A percentile compares a stretch with the other conserved stretches of the same genome.
Evolutionary conservation across 2,329 filamentous ascomycete genomes (phyloP).

Genomic region (Aspergillus puulaauensis): DNA sequence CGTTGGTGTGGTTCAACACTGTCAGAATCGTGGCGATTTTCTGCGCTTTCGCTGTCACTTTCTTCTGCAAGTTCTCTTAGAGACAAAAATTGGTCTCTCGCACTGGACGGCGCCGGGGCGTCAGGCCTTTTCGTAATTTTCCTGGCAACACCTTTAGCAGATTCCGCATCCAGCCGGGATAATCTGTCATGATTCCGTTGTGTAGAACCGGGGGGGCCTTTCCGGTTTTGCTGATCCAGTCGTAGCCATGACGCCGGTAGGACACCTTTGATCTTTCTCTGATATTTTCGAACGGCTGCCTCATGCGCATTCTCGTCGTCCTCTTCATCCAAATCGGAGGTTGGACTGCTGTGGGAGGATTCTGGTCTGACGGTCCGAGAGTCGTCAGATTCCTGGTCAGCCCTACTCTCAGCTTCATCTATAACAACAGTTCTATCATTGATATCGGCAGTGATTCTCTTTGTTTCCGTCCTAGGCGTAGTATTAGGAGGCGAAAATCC

Average conservation of each 20-base stretch:
- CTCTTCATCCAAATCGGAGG: slow-evolving; percentile 16
- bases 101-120: slow-evolving; percentile 14
- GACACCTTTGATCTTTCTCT: slow-evolving; percentile 48
- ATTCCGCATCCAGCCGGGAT: slow-evolving; percentile 24
- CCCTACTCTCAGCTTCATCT: slow-evolving; percentile 15
- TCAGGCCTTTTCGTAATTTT: slow-evolving; percentile 29
- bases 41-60: slow-evolving; percentile 28
- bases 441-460: slow-evolving; percentile 17
- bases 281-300: slow-evolving; percentile 31
- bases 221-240: slow-evolving; percentile 39
- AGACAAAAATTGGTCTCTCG: slow-evolving; percentile 15
- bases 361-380: slow-evolving; percentile 22
- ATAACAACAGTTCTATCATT: slow-evolving; percentile 13
- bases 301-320: slow-evolving; percentile 19
- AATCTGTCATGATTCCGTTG: slow-evolving; percentile 23
- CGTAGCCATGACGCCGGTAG: slow-evolving; percentile 50
- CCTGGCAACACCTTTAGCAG: slow-evolving; percentile 35
- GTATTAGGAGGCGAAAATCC: slow-evolving; percentile 32
- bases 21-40: slow-evolving; percentile 5
- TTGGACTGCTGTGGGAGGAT: slow-evolving; percentile 16
- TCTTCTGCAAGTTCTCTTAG: slow-evolving; percentile 27
- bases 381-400: slow-evolving; percentile 17
- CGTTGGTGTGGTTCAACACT: slow-evolving; percentile 12
- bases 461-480: slow-evolving; percentile 26
- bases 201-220: slow-evolving; percentile 16